Conservation (phyloP, 2,329 filamentous ascomycete species). For the Pestalotiopsis sp. region DNA sequence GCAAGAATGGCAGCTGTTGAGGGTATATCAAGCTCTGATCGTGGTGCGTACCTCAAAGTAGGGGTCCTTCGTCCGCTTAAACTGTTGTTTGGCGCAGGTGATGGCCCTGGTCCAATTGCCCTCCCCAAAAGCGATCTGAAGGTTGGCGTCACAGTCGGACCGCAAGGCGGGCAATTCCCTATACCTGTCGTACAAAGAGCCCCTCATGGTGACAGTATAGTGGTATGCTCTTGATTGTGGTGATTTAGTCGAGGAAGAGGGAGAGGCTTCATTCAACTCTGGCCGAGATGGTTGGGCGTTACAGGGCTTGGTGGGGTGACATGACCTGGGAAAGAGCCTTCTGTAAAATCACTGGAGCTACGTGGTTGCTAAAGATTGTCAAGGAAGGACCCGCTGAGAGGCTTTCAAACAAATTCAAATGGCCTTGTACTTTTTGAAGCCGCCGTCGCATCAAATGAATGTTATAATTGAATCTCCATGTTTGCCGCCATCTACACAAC, state of each 20-base stretch:
- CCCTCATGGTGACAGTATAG: conserved; percentile 16
- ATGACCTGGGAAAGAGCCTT: not conserved
- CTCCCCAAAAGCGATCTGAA: conserved; percentile 57
- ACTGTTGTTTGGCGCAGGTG: conserved; percentile 54
- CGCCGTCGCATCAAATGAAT: not conserved
- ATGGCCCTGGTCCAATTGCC: conserved; percentile 54
- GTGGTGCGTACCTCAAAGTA: conserved; percentile 53
- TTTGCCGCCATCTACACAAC: not conserved
- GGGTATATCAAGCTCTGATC: not conserved
- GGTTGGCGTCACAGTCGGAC: conserved; percentile 36
- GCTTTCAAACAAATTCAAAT: not conserved
- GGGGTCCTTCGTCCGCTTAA: conserved; percentile 50
- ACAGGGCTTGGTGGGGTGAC: not conserved
- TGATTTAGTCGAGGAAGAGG: not conserved
- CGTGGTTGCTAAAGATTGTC: not conserved
- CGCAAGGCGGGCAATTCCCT: conserved; percentile 15
- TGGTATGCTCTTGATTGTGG: not conserved
- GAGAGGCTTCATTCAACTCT: conserved; percentile 21
- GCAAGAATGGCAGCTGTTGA: not conserved
- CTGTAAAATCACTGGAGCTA: not conserved
- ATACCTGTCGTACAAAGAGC: conserved; percentile 1
- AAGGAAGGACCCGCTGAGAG: not conserved
- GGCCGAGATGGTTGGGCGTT: conserved; percentile 5
- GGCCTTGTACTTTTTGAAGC: not conserved
- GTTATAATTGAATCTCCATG: not conserved